Conservation (phyloP, 2,329 filamentous ascomycete species). For the Chalaropsis thielavioides region DNA sequence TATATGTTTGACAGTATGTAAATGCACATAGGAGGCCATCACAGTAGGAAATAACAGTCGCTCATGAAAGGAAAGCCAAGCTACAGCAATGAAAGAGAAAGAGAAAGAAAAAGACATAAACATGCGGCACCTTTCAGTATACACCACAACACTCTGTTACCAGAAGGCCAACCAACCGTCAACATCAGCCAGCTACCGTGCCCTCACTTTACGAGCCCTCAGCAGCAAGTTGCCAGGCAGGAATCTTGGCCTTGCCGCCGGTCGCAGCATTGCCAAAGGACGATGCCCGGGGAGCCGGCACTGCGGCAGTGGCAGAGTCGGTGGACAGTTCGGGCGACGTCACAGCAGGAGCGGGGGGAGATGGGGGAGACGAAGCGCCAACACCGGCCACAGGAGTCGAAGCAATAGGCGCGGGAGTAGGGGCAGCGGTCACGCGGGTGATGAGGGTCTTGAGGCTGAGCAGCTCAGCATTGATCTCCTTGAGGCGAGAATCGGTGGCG, state of each 20-base stretch:
- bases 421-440: constrained; percentile 35
- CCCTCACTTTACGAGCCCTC: constrained; percentile 6
- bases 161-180: neutral
- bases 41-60: neutral
- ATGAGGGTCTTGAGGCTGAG: constrained; percentile 86
- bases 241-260: constrained; percentile 50
- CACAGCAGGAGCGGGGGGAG: constrained; percentile 1
- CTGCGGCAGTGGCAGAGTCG: neutral
- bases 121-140: no score
- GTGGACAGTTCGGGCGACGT: neutral
- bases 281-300: constrained; percentile 9
- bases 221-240: constrained; percentile 60
- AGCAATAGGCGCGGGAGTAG: constrained; percentile 13
- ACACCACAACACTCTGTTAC: neutral
- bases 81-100: neutral
- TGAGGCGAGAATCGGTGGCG: constrained; percentile 61
- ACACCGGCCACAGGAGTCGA: neutral
- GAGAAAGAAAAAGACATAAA: neutral
- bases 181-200: neutral
- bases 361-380: neutral
- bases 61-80: constrained; percentile 3
- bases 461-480: constrained; percentile 74
- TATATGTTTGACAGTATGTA: neutral
- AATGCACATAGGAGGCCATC: neutral
- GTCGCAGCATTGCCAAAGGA: constrained; percentile 23